Base-by-base conservation (phyloP, 2,329 filamentous ascomycete species). In the Nigrograna mackinnonii region DNA sequence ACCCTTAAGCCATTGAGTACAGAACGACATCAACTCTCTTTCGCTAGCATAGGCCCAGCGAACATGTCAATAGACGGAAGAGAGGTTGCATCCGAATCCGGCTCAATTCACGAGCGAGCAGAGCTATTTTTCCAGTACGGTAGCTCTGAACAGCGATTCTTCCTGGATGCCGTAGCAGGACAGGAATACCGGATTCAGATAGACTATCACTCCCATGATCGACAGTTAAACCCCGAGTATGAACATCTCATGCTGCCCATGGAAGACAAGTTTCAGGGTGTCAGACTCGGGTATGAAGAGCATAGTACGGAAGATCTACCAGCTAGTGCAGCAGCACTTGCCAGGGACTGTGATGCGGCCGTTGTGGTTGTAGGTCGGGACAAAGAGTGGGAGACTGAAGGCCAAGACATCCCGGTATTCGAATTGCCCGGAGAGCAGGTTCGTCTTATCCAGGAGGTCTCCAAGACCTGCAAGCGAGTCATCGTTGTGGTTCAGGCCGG, bases 401-500 rank as follows among this genome's bases (percentile, higher is more conserved):
- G 85, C 22, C 76, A 80, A 26, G 85, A 88, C 58, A 77, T 85
- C 35, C 70, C 75, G 43, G 74, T 43, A 28, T 67, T 67, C 42
- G 80, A 82, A 13, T 16, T 34, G 4, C 81, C 82, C 4, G 57
- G 56, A 13, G 22, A 79, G 72, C 80, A 84, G 54, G 83, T 88
- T 58, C 76, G 78, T 24, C 75, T 89, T 4, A 86, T 92, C 12
- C 16, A 75, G 9, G 79, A 81, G 2, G 81, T 92, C 1, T 74
- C 83, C 4, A 76, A 76, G 0, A 85, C 77, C 0, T 91, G 91
- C 63, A 75, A 83, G 4, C 84, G 84, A 41, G 85, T 86, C 1
- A 81, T 83, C 1, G 81, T 94, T 2, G 84, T 91, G 2, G 83
- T 89, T 60, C 87, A 91, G 56, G 89, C 86, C 0, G 89, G 88